A percentile compares a stretch with the other conserved stretches of the same genome.
Conservation (phyloP, 768 basidiomycete genomes). For the Calvatia gigantea region DNA sequence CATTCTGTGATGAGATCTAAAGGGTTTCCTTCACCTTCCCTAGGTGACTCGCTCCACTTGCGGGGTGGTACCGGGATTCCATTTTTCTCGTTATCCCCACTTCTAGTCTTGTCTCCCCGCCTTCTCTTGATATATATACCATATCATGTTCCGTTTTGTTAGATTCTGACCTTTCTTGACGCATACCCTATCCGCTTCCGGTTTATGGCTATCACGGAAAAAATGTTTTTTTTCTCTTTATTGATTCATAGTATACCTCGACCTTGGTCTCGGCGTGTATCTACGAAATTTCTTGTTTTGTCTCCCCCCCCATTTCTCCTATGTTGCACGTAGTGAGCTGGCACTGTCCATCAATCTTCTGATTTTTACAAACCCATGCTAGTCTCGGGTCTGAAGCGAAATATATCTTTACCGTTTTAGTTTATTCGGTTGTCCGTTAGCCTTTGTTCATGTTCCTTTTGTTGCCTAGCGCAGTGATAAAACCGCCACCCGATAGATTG, state of each 20-base stretch:
- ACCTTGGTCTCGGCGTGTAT: conserved; percentile 3
- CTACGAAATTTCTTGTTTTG: background rate
- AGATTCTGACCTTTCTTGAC: background rate
- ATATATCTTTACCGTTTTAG: background rate
- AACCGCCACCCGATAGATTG: too few species aligned
- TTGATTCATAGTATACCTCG: background rate
- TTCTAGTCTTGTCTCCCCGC: background rate
- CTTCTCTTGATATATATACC: background rate
- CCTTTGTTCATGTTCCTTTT: background rate
- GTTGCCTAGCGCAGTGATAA: conserved; percentile 3
- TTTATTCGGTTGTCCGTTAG: background rate
- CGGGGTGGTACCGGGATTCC: background rate
- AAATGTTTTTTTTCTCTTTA: background rate
- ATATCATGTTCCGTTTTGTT: background rate
- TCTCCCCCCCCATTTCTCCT: background rate
- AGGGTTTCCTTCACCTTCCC: background rate
- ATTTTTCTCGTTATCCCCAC: background rate
- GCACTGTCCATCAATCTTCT: background rate
- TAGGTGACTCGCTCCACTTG: background rate
- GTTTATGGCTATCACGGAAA: background rate
- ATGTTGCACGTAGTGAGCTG: conserved; percentile 7
- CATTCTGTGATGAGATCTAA: conserved; percentile 51
- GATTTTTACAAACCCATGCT: background rate
- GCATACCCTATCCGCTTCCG: background rate
- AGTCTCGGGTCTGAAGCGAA: conserved; percentile 5